Evolutionary conservation across 352 stramenopile genomes (phyloP).

Genomic region (Pythium insidiosum): DNA sequence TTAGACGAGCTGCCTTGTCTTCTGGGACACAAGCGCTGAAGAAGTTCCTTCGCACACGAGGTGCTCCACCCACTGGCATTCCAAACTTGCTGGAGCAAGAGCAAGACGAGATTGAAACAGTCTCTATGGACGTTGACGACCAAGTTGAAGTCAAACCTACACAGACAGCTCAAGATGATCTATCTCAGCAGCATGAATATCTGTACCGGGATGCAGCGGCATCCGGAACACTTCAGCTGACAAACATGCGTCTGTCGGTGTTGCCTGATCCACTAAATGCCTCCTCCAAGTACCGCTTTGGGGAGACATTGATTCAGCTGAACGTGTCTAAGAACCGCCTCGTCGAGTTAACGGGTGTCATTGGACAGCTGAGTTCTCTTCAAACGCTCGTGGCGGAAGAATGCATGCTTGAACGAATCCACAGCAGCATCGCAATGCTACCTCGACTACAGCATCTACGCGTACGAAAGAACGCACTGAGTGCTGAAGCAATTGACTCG

Average conservation of each 20-base stretch:
- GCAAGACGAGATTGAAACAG: conserved; percentile 30
- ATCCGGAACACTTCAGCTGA: conserved; percentile 40
- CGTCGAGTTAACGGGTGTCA: conserved; percentile 23
- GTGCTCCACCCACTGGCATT: conserved; percentile 46
- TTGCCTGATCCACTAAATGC: conserved; percentile 29
- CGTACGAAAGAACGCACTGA: conserved; percentile 73
- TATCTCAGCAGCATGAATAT: conserved; percentile 38
- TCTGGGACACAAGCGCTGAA: conserved; percentile 62
- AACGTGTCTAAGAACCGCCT: conserved; percentile 73
- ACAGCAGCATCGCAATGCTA: conserved; percentile 43
- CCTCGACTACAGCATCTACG: conserved; percentile 46
- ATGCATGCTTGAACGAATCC: conserved; percentile 41
- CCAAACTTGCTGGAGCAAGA: conserved; percentile 61
- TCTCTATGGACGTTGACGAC: conserved; percentile 5
- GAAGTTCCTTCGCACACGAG: conserved; percentile 77
- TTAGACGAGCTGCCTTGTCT: conserved; percentile 58
- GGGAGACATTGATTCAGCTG: conserved; percentile 42
- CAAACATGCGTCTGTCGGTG: conserved; percentile 42
- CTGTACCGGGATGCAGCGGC: conserved; percentile 59
- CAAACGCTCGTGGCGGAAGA: conserved; percentile 66
- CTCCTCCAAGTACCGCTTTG: conserved; percentile 40
- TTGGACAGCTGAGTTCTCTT: conserved; percentile 45
- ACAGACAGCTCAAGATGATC: no score
- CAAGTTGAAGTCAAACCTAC: conserved; percentile 9
- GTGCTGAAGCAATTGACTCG: conserved; percentile 30